These are phyloP conservation scores for Populus deltoides DNA, from an alignment of 345 rosid species.

Conservation along the genomic window DNA sequence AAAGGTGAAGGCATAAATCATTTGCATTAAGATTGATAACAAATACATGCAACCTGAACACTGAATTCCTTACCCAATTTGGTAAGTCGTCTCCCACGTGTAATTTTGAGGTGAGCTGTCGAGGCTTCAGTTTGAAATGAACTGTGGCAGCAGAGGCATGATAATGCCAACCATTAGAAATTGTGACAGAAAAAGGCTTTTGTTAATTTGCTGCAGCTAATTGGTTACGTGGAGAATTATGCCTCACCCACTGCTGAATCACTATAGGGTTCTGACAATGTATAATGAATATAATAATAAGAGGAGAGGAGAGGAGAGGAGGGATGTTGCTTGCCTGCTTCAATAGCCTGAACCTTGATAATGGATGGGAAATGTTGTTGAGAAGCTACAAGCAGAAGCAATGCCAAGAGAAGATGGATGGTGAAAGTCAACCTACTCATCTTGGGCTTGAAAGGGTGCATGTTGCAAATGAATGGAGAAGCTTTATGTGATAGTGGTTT, in stretches of 20 bases:
- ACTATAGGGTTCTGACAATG: background rate
- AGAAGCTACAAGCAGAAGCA: constrained; percentile 34
- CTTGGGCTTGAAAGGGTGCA: constrained; percentile 19
- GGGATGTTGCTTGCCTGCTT: constrained; percentile 37
- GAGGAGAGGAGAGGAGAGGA: background rate
- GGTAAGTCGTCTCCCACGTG: constrained; percentile 20
- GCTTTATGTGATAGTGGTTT: constrained; percentile 16
- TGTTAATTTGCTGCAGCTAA: background rate
- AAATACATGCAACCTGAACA: background rate
- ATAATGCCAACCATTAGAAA: background rate
- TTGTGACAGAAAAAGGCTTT: background rate
- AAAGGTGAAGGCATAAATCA: background rate
- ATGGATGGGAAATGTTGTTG: constrained; percentile 18
- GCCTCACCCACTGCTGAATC: background rate
- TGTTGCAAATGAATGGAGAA: constrained; percentile 12
- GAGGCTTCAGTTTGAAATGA: constrained; percentile 31
- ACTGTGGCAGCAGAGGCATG: constrained; percentile 20
- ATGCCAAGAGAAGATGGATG: constrained; percentile 31
- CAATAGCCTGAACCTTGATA: constrained; percentile 39
- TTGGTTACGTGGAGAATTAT: background rate
- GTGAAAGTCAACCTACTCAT: constrained; percentile 34
- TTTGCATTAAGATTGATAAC: background rate
- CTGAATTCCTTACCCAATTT: constrained; percentile 33
- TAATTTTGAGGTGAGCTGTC: constrained; percentile 18
- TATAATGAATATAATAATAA: background rate